These are phyloP conservation scores for Berberis thunbergii DNA, from an alignment of 164 flowering plant species.

Conservation along the genomic window DNA sequence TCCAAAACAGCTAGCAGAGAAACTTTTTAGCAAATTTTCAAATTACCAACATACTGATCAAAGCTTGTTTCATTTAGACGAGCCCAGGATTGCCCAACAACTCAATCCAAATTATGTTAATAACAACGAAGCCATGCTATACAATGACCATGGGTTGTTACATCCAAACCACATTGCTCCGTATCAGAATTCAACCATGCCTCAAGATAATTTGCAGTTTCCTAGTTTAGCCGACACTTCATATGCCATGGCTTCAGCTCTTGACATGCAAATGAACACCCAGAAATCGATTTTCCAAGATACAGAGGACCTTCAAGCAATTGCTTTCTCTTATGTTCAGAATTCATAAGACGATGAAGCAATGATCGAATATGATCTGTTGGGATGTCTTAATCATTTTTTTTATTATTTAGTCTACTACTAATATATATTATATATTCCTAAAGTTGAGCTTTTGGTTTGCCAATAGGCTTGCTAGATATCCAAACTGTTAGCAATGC, in stretches of 20 bases:
- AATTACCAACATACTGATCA: slow-evolving; percentile 35
- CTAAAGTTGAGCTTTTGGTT: slow-evolving; percentile 10
- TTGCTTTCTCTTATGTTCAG: slow-evolving; percentile 47
- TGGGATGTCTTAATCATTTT: slow-evolving; percentile 18
- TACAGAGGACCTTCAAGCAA: slow-evolving; percentile 54
- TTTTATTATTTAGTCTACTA: slow-evolving; percentile 1
- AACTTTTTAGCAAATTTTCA: slow-evolving; percentile 19
- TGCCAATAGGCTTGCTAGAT: slow-evolving; percentile 20
- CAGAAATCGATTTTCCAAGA: slow-evolving; percentile 53
- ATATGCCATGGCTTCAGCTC: slow-evolving; percentile 34
- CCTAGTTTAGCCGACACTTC: slow-evolving; percentile 37
- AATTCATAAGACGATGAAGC: slow-evolving; percentile 22
- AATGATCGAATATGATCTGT: slow-evolving; percentile 1
- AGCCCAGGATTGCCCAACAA: slow-evolving; percentile 21
- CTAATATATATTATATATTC: not conserved
- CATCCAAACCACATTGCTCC: slow-evolving; percentile 17
- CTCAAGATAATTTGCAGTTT: slow-evolving; percentile 29
- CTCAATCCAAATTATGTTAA: slow-evolving; percentile 14
- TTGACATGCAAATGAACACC: slow-evolving; percentile 33
- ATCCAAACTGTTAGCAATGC: slow-evolving; percentile 17
- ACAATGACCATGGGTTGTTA: slow-evolving; percentile 17
- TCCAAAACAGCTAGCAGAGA: slow-evolving; percentile 31
- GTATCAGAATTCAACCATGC: slow-evolving; percentile 19
- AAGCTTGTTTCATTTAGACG: slow-evolving; percentile 32
- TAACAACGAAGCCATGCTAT: slow-evolving; percentile 7